Base-by-base conservation (phyloP, 148 eudicot genomes). In the Vaccinium darrowii region DNA sequence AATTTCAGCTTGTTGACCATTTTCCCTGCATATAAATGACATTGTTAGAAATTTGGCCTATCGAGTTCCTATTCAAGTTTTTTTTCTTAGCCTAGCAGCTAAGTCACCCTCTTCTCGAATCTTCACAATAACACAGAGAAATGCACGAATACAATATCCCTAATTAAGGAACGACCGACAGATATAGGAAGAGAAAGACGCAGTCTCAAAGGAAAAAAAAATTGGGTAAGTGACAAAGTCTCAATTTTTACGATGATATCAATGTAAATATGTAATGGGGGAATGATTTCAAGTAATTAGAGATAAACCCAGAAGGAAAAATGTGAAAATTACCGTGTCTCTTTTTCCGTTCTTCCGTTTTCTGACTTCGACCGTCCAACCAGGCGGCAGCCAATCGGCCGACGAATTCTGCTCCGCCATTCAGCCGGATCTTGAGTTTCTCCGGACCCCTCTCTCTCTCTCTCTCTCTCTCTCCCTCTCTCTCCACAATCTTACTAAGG, bases 291-390 rank as follows among this genome's bases (percentile, higher is more conserved):
- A 54, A 27, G 39, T 78, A 14, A 7, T 19, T 58, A 27, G 73
- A 62, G 36, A 30, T 47, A 81, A 56, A 81, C 62, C 27, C 50
- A 33, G 27, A 23, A 73, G 43, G 18, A 25, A 30, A 21, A 53
- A 7, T 50, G 58, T 23, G 58, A 67, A 30, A 12, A 23, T 89
- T 88, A 95, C 98, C 95, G 90, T 89, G 82, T 92, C 93, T 60
- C 87, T 92, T 86, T 84, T 92, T 65, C 98, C 98, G 62, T 63
- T 90, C 84, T 90, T 93, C 30, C 95, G 82, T 27, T 87, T 89
- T 81, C 90, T 90, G 53, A 92, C 90, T 78, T 90, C 89, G 58
- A 87, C 92, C 67, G 88, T 92, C 97, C 98, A 94, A 21, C 94
- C 98, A 36, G 80, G 88, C n/a, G 98, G 97, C 51, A 93, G 88